These are phyloP conservation scores for Dictyophora rubrovolvata DNA, from an alignment of 768 basidiomycete genomes.

Conservation along the genomic window DNA sequence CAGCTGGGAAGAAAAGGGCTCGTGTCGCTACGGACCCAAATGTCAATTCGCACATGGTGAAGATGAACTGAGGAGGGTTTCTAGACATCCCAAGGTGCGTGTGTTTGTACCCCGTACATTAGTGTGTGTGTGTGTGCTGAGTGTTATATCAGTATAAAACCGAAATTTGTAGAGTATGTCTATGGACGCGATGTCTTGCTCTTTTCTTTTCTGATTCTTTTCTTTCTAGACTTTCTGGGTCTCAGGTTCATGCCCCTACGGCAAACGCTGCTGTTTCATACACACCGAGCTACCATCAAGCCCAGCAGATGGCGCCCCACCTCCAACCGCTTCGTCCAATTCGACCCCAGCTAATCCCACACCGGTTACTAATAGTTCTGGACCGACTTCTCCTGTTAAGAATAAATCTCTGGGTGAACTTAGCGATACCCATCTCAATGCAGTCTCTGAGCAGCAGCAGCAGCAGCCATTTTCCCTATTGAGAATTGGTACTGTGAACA, in stretches of 20 bases:
- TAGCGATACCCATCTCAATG: not conserved
- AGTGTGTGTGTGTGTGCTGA: constrained; percentile 14
- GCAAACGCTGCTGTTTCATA: constrained; percentile 89
- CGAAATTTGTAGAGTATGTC: constrained; percentile 77
- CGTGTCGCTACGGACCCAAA: constrained; percentile 77
- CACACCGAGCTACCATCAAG: constrained; percentile 69
- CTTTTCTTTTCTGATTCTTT: not conserved
- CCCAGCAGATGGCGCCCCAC: constrained; percentile 33
- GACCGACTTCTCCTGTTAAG: constrained; percentile 21
- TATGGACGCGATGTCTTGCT: not conserved
- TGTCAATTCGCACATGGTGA: constrained; percentile 93
- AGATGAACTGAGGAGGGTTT: constrained; percentile 74
- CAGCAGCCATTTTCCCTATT: constrained; percentile 71
- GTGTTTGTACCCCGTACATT: constrained; percentile 2
- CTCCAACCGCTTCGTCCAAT: constrained; percentile 21
- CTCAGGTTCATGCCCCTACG: constrained; percentile 86
- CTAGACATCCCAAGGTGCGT: constrained; percentile 79
- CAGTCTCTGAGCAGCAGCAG: constrained; percentile 66
- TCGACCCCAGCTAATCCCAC: constrained; percentile 37
- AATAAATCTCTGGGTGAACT: not conserved
- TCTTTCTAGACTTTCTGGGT: constrained; percentile 77
- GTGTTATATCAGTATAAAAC: constrained; percentile 65
- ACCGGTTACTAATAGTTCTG: constrained; percentile 36
- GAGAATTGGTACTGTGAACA: constrained; percentile 62
- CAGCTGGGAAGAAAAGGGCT: constrained; percentile 88